Percentiles rank a stretch among this genome's conserved stretches.
Conservation (phyloP, 306 rosid species). For the Morella rubra region DNA sequence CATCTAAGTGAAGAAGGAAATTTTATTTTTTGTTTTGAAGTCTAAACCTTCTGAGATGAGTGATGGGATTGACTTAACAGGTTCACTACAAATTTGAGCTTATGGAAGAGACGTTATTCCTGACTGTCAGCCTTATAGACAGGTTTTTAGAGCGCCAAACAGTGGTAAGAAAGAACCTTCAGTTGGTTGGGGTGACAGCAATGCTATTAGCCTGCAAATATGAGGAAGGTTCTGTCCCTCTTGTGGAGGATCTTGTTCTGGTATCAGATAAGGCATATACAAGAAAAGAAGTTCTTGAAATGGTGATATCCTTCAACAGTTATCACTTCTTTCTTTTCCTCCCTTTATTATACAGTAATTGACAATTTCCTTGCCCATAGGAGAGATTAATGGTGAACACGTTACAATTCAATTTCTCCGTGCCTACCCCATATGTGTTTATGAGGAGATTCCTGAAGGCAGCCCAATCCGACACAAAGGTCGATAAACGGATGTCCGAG, state of each 20-base stretch:
- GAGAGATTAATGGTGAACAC: slow-evolving; percentile 47
- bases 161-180: slow-evolving; percentile 42
- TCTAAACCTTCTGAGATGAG: background rate
- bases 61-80: slow-evolving; percentile 28
- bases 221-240: slow-evolving; percentile 47
- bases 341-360: slow-evolving; percentile 18
- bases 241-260: slow-evolving; percentile 44
- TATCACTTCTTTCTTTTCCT: background rate
- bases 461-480: slow-evolving; percentile 39
- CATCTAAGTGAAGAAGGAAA: background rate
- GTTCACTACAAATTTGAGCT: slow-evolving; percentile 53
- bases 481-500: slow-evolving; percentile 3
- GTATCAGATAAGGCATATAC: slow-evolving; percentile 46
- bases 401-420: slow-evolving; percentile 41
- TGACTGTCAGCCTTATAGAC: slow-evolving; percentile 43
- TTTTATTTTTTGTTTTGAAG: background rate
- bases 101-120: slow-evolving; percentile 43
- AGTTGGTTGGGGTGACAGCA: slow-evolving; percentile 48
- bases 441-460: slow-evolving; percentile 48
- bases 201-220: slow-evolving; percentile 48
- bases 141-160: slow-evolving; percentile 42
- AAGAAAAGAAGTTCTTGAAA: slow-evolving; percentile 36
- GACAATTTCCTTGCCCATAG: slow-evolving; percentile 19
- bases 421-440: slow-evolving; percentile 46
- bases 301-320: slow-evolving; percentile 26